A percentile compares a stretch with the other conserved stretches of the same genome.
phyloP scores from a whole-genome alignment of 306 rosid species.

The Lathyrus sativus region DNA sequence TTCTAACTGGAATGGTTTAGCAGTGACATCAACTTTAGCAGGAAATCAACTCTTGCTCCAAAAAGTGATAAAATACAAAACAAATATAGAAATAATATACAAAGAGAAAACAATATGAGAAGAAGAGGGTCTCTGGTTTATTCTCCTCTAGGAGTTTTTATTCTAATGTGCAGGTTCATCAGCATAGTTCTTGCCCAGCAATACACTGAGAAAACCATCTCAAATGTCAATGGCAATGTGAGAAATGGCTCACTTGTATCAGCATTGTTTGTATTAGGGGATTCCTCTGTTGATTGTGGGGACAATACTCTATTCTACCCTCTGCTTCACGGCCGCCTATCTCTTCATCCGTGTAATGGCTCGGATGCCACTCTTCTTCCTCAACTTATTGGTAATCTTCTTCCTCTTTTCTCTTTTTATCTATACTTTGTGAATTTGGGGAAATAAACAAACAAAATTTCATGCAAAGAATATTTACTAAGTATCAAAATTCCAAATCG shows the following conservation, averaged over 20 bases:
- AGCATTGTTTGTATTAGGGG: slow-evolving; percentile 70
- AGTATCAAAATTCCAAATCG: too few species aligned
- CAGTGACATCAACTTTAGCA: slow-evolving; percentile 12
- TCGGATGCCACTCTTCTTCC: slow-evolving; percentile 69
- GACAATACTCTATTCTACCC: slow-evolving; percentile 74
- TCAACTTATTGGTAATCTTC: slow-evolving; percentile 66
- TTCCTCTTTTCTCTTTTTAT: slow-evolving; percentile 14
- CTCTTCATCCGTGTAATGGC: slow-evolving; percentile 66
- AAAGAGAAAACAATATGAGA: slow-evolving; percentile 30
- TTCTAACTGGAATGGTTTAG: slow-evolving; percentile 13
- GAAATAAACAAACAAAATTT: too few species aligned
- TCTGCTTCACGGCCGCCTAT: slow-evolving; percentile 64
- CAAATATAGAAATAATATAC: background rate
- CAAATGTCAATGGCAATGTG: background rate
- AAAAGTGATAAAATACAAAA: slow-evolving; percentile 22
- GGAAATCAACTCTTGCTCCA: slow-evolving; percentile 7
- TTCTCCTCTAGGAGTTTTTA: slow-evolving; percentile 25
- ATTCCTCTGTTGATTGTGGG: slow-evolving; percentile 91
- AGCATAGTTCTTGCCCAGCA: slow-evolving; percentile 39
- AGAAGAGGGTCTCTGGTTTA: slow-evolving; percentile 33
- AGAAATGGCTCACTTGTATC: slow-evolving; percentile 35
- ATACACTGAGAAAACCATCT: background rate
- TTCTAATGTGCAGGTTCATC: slow-evolving; percentile 38
- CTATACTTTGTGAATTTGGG: too few species aligned
- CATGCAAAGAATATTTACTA: too few species aligned